A percentile compares a stretch with the other conserved stretches of the same genome.
phyloP scores from a whole-genome alignment of 768 basidiomycete genomes.

The Tricholoma terreum region DNA sequence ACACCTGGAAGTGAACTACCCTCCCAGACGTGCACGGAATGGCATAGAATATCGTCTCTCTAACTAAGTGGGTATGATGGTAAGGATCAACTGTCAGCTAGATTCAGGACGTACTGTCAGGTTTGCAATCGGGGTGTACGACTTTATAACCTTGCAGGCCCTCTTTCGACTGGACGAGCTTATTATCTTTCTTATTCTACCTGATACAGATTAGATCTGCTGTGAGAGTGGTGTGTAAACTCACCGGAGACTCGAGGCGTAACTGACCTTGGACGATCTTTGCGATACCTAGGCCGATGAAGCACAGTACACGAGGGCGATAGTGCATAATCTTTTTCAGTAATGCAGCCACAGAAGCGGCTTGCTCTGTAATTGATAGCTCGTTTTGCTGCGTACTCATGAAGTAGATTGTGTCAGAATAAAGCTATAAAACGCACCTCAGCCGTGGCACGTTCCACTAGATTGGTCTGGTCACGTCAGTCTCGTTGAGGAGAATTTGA shows the following conservation, averaged over 20 bases:
- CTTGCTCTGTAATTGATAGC: conserved; percentile 50
- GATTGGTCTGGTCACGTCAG: conserved; percentile 58
- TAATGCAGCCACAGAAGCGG: conserved; percentile 51
- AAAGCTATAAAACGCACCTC: conserved; percentile 25
- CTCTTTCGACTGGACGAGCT: conserved; percentile 1
- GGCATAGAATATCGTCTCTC: conserved; percentile 71
- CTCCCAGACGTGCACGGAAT: conserved; percentile 76
- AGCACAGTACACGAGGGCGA: conserved; percentile 68
- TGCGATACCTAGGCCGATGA: conserved; percentile 72
- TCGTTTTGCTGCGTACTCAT: conserved; percentile 44
- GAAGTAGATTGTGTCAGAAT: background rate
- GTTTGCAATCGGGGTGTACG: conserved; percentile 29
- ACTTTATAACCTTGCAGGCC: conserved; percentile 55
- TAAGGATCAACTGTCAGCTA: background rate
- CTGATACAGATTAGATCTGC: background rate
- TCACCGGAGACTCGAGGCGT: conserved; percentile 12
- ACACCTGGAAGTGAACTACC: conserved; percentile 69
- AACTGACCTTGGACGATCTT: conserved; percentile 31
- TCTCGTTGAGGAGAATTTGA: no score
- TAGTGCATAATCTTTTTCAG: conserved; percentile 55
- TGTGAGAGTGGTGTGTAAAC: background rate
- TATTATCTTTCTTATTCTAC: conserved; percentile 8
- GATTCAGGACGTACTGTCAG: background rate
- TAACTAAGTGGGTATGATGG: background rate
- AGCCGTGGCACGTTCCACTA: conserved; percentile 66